phyloP scores from a whole-genome alignment of 371 early-diverging fungal species.

The Lichtheimia ramosa region DNA sequence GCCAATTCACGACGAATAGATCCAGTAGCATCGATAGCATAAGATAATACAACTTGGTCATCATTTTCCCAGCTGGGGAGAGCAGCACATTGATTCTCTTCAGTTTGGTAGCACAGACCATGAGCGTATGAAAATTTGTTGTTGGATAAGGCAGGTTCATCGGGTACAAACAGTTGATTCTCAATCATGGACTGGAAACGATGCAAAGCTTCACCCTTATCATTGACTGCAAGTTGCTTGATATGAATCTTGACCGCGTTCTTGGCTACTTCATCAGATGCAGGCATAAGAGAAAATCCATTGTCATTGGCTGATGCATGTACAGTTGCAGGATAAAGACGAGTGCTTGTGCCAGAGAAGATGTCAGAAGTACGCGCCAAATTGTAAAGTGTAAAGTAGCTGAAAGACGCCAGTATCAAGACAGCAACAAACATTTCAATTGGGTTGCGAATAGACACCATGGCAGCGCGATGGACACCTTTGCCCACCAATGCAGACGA shows the following conservation, averaged over 20 bases:
- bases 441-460: conserved; percentile 59
- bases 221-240: conserved; percentile 53
- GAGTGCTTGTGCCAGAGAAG: conserved; percentile 56
- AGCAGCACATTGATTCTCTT: conserved; percentile 30
- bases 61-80: conserved; percentile 43
- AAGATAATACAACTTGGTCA: conserved; percentile 48
- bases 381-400: conserved; percentile 79
- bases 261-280: conserved; percentile 8
- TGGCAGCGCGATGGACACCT: conserved; percentile 24
- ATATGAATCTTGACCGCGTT: conserved; percentile 56
- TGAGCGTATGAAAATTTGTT: conserved; percentile 33
- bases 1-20: conserved; percentile 46
- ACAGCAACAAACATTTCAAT: conserved; percentile 81
- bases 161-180: conserved; percentile 45
- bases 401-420: conserved; percentile 72
- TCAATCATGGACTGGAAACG: conserved; percentile 53
- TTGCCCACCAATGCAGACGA: conserved; percentile 19
- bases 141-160: conserved; percentile 13
- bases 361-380: conserved; percentile 71
- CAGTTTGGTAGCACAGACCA: conserved; percentile 39
- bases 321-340: conserved; percentile 55
- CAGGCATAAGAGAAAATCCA: conserved; percentile 7
- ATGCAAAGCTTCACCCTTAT: conserved; percentile 36
- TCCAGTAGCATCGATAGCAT: conserved; percentile 58
- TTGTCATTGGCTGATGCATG: conserved; percentile 41